Conservation (phyloP, 345 rosid genomes). For the Rubroshorea leprosula region DNA sequence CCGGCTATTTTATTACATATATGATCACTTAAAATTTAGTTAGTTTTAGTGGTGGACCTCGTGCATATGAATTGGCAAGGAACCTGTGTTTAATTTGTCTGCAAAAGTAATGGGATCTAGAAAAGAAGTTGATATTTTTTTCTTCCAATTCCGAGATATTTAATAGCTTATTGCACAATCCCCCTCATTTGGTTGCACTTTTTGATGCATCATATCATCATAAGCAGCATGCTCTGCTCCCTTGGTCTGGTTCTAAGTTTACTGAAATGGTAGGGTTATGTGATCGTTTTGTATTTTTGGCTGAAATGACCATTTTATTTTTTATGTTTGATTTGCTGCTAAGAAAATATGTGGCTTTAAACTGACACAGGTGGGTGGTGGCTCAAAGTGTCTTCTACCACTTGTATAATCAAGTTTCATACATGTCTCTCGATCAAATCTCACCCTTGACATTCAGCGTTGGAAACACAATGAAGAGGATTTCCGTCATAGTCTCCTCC, state of each 20-base stretch:
- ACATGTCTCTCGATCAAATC: slow-evolving; percentile 79
- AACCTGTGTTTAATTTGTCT: too few relatives aligned
- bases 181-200: neutral
- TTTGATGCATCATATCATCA: too few relatives aligned
- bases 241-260: slow-evolving; percentile 1
- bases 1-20: too few relatives aligned
- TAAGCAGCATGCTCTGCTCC: too few relatives aligned
- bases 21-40: too few relatives aligned
- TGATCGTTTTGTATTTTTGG: slow-evolving; percentile 2
- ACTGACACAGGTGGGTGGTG: slow-evolving; percentile 66
- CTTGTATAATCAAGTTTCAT: slow-evolving; percentile 74
- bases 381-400: slow-evolving; percentile 81
- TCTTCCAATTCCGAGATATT: too few relatives aligned
- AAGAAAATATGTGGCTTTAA: slow-evolving; percentile 16
- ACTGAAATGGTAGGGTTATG: neutral
- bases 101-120: too few relatives aligned
- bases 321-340: slow-evolving; percentile 3
- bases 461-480: slow-evolving; percentile 84
- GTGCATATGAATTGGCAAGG: too few relatives aligned
- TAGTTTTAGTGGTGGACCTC: too few relatives aligned
- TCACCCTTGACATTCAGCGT: slow-evolving; percentile 70
- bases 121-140: too few relatives aligned
- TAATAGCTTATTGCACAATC: too few relatives aligned
- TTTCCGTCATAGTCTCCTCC: slow-evolving; percentile 68
- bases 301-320: neutral